Evolutionary conservation across 2,329 filamentous ascomycete species (phyloP), one percentile per base, ranked within the genome.

Genomic region (Penicillium sp.): DNA sequence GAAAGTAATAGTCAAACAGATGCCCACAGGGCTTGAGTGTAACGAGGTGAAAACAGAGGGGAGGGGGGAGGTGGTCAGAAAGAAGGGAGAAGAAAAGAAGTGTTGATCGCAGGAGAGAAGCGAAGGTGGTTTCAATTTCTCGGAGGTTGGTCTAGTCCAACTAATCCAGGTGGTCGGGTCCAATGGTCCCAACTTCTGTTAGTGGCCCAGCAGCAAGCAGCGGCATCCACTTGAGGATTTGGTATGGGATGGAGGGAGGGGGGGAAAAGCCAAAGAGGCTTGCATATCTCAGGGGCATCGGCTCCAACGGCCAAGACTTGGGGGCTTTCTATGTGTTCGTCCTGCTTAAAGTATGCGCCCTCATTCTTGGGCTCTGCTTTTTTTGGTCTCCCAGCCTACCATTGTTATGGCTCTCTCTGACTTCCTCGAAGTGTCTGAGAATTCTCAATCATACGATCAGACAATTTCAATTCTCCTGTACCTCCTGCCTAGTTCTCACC

Each of bases 261-360:
- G 5, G 2, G 14, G 8, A n/a, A 10, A 33, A 51, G 48, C 48
- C 48, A 35, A 25, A 53, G 48, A 40, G 35, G 46, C 46, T 53
- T 64, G 59, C 65, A 67, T 65, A 61, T 60, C 61, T 68, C 67
- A 68, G 66, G 67, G 67, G 67, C 63, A 65, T 40, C 52, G 53
- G 40, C 30, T 57, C 48, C 40, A 65, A 65, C 63, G 60, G 45
- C 59, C 62, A 45, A 14, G 2, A 58, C 33, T 52, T 57, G 19
- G 19, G 42, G 10, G 19, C 3, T 25, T 14, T 14, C 10, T 25
- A 45, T 11, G 22, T 25, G 22, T 26, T 45, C 5, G 13, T 37
- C 52, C 51, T 48, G 19, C 37, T 19, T 35, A 22, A 26, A 43
- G n/a, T 54, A 58, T 63, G 51, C 37, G 51, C 55, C 43, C 43